Conservation (phyloP, 352 stramenopile genomes). For the Pythium rhizo-oryzae region DNA sequence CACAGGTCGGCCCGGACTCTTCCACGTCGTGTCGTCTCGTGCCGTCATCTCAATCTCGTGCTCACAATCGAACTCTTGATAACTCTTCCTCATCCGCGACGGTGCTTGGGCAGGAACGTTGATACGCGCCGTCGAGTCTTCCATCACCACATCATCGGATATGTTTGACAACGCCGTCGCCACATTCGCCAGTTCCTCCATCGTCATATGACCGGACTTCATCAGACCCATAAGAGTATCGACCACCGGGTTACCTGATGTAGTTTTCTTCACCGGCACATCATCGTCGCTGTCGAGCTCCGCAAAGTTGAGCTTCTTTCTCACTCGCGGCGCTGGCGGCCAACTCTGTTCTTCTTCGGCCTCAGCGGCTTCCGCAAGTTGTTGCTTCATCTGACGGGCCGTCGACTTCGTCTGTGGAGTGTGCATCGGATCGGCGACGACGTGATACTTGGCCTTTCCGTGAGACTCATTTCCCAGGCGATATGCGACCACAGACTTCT, state of each 20-base stretch:
- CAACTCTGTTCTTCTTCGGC: background rate
- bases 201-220: background rate
- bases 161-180: too few species aligned
- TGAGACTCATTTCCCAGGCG: background rate
- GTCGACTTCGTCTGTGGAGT: constrained; percentile 7
- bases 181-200: background rate
- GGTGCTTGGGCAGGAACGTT: too few species aligned
- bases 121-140: too few species aligned
- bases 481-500: constrained; percentile 6
- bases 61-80: too few species aligned
- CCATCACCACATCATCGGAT: too few species aligned
- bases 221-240: background rate
- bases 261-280: background rate
- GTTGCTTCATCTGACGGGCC: background rate
- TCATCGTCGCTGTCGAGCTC: background rate
- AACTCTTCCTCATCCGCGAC: too few species aligned
- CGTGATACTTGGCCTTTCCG: constrained; percentile 5
- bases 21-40: too few species aligned
- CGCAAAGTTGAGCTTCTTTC: constrained; percentile 1
- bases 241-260: background rate
- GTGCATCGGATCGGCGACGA: constrained; percentile 9
- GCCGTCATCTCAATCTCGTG: too few species aligned
- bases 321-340: background rate
- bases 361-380: background rate
- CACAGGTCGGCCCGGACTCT: too few species aligned